phyloP scores from a whole-genome alignment of 2,329 filamentous ascomycete species.

The Fusarium citri region DNA sequence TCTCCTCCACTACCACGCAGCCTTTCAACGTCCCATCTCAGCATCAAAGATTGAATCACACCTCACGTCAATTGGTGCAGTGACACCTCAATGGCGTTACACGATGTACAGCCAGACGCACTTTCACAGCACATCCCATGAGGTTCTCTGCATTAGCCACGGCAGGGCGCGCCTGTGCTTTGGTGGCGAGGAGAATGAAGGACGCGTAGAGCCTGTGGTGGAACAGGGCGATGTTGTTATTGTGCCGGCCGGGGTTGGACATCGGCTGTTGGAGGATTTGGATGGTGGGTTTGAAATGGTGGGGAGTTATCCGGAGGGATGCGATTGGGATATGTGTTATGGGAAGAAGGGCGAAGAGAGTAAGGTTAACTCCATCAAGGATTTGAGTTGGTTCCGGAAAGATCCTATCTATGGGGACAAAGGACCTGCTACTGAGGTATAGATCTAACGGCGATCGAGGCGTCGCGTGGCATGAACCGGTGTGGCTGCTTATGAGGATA shows the following conservation, averaged over 20 bases:
- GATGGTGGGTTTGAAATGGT: constrained; percentile 71
- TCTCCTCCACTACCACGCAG: constrained; percentile 73
- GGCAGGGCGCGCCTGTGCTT: constrained; percentile 73
- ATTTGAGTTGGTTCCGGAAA: constrained; percentile 24
- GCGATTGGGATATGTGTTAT: constrained; percentile 79
- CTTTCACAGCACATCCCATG: constrained; percentile 75
- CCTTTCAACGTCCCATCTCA: constrained; percentile 58
- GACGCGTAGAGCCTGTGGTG: constrained; percentile 65
- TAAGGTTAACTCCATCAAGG: constrained; percentile 22
- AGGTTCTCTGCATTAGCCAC: constrained; percentile 70
- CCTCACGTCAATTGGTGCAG: constrained; percentile 63
- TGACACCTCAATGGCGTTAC: constrained; percentile 74
- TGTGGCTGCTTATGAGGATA: background rate
- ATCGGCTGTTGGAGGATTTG: constrained; percentile 70
- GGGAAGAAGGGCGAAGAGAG: constrained; percentile 61
- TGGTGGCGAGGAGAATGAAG: constrained; percentile 71
- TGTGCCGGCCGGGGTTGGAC: constrained; percentile 73
- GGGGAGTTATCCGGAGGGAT: constrained; percentile 70
- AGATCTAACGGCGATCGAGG: background rate
- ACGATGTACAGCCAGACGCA: constrained; percentile 75
- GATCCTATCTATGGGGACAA: constrained; percentile 37
- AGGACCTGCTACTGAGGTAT: constrained; percentile 16
- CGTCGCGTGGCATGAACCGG: background rate
- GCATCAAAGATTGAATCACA: constrained; percentile 67
- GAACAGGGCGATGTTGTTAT: constrained; percentile 72